Percentiles rank a stretch among this genome's conserved stretches.
Conservation (phyloP, 306 rosid genomes). For the Vachellia pachyceras region DNA sequence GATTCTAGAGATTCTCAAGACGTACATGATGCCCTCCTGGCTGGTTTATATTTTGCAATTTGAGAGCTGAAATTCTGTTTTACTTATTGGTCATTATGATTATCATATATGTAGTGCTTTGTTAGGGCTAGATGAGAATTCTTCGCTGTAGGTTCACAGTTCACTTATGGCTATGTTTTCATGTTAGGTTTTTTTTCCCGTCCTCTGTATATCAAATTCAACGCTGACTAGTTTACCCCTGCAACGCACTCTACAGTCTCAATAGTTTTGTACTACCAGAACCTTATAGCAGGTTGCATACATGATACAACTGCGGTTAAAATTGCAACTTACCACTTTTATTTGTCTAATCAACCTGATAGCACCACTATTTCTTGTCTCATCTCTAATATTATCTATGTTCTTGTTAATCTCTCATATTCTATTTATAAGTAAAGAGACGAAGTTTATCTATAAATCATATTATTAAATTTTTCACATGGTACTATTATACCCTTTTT, state of each 20-base stretch:
- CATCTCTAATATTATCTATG: neutral
- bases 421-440: no score
- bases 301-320: neutral
- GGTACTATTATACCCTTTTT: no score
- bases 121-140: slow-evolving; percentile 47
- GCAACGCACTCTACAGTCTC: no score
- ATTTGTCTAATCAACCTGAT: neutral
- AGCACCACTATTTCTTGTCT: neutral
- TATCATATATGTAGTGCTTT: slow-evolving; percentile 47
- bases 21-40: slow-evolving; percentile 6
- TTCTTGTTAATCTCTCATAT: no score
- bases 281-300: neutral
- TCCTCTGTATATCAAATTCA: slow-evolving; percentile 43
- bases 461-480: no score
- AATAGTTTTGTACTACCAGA: neutral
- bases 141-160: slow-evolving; percentile 34
- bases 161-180: slow-evolving; percentile 17
- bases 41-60: slow-evolving; percentile 15
- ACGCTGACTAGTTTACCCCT: slow-evolving; percentile 27
- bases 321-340: no score
- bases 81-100: slow-evolving; percentile 28
- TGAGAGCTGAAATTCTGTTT: slow-evolving; percentile 27
- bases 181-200: slow-evolving; percentile 12
- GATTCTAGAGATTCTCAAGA: slow-evolving; percentile 30
- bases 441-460: no score